phyloP scores from a whole-genome alignment of 495 filamentous ascomycete species.

The Alectoria sarmentosa region DNA sequence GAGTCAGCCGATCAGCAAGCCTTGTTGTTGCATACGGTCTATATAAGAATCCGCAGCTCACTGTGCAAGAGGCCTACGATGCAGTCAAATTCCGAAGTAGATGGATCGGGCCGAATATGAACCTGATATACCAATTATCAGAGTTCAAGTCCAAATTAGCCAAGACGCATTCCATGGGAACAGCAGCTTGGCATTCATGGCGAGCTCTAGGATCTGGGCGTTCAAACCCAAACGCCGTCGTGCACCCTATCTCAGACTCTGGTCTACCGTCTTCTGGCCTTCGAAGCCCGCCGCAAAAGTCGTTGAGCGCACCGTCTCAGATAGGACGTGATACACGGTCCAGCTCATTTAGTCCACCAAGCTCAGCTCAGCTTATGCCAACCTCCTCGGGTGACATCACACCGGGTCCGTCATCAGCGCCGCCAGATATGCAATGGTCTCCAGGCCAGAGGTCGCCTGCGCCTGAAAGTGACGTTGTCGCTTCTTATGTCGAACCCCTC shows the following conservation, averaged over 20 bases:
- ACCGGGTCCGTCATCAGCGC: slow-evolving; percentile 52
- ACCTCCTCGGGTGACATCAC: slow-evolving; percentile 28
- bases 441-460: slow-evolving; percentile 7
- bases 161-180: slow-evolving; percentile 38
- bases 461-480: not conserved
- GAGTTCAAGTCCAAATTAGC: slow-evolving; percentile 74
- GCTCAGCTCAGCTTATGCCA: slow-evolving; percentile 19
- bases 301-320: slow-evolving; percentile 29
- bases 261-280: slow-evolving; percentile 32
- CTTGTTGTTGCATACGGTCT: slow-evolving; percentile 94
- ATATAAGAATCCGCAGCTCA: slow-evolving; percentile 79
- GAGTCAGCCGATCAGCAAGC: slow-evolving; percentile 93
- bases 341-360: slow-evolving; percentile 30
- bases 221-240: slow-evolving; percentile 29
- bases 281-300: slow-evolving; percentile 20
- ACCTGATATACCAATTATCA: slow-evolving; percentile 91
- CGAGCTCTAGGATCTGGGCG: slow-evolving; percentile 33
- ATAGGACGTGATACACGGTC: slow-evolving; percentile 38
- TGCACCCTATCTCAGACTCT: slow-evolving; percentile 40
- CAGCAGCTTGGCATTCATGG: slow-evolving; percentile 38
- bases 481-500: no score
- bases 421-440: slow-evolving; percentile 28
- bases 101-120: slow-evolving; percentile 99
- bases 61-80: slow-evolving; percentile 90
- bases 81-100: slow-evolving; percentile 80